Evolutionary conservation across 2,329 filamentous ascomycete genomes (phyloP).

Genomic region (Apiospora kogelbergensis): DNA sequence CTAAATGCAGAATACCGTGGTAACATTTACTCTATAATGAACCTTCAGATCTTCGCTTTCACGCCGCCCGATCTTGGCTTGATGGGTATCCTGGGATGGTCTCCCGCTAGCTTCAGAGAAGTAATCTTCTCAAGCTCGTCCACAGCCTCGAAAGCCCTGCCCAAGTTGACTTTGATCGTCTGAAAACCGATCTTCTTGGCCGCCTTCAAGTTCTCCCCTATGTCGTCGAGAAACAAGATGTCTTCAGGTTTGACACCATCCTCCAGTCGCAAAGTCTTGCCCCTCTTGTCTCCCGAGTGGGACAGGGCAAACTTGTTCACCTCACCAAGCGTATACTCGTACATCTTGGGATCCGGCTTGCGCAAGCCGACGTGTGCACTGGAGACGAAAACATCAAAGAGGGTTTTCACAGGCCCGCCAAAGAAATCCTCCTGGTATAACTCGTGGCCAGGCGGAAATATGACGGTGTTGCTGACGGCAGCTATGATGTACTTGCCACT

Average conservation of each 20-base stretch:
- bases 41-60: conserved; percentile 46
- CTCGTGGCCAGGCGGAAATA: conserved; percentile 74
- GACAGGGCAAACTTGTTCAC: conserved; percentile 62
- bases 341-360: conserved; percentile 84
- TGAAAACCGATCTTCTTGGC: conserved; percentile 72
- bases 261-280: conserved; percentile 42
- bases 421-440: conserved; percentile 57
- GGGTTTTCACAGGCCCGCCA: conserved; percentile 56
- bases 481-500: conserved; percentile 70
- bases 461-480: conserved; percentile 86
- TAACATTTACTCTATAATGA: too few species aligned
- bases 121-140: conserved; percentile 75
- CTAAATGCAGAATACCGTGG: too few species aligned
- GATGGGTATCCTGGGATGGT: conserved; percentile 50
- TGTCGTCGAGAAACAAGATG: conserved; percentile 88
- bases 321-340: conserved; percentile 67
- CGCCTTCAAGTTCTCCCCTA: conserved; percentile 87
- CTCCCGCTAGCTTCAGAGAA: conserved; percentile 62
- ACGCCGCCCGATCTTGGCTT: conserved; percentile 33
- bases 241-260: conserved; percentile 61
- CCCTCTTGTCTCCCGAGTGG: conserved; percentile 43
- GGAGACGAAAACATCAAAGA: conserved; percentile 87
- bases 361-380: conserved; percentile 84
- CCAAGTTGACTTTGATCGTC: conserved; percentile 83
- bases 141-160: conserved; percentile 77